Evolutionary conservation across 768 basidiomycete genomes (phyloP).

Genomic region (Russula sp.): DNA sequence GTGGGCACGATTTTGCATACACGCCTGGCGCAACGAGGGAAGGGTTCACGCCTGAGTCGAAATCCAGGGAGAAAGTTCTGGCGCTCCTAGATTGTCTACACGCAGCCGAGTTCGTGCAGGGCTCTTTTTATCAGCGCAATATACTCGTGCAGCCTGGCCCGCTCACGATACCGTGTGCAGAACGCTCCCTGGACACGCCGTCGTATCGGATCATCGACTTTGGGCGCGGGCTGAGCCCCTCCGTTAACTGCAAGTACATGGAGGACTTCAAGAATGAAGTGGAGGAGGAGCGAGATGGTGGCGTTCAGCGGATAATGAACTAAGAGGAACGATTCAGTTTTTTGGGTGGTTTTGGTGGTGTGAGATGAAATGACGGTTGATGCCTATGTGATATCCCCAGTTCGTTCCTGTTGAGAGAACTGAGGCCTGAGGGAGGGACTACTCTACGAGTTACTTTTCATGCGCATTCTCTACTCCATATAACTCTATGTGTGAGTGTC

Average conservation of each 20-base stretch:
- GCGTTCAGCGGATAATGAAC: no score
- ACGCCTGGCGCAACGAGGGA: neutral
- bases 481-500: no score
- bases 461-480: no score
- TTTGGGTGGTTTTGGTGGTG: no score
- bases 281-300: neutral
- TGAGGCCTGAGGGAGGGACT: no score
- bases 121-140: slow-evolving; percentile 38
- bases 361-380: no score
- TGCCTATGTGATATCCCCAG: no score
- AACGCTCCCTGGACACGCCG: slow-evolving; percentile 27
- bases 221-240: slow-evolving; percentile 28
- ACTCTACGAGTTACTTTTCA: no score
- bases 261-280: neutral
- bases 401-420: no score
- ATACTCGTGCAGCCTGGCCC: slow-evolving; percentile 39
- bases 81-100: slow-evolving; percentile 38
- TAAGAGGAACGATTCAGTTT: no score
- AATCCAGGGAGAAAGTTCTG: slow-evolving; percentile 23
- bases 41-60: neutral
- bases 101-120: slow-evolving; percentile 32
- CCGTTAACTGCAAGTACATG: neutral
- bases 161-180: slow-evolving; percentile 28
- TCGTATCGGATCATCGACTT: slow-evolving; percentile 48
- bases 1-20: neutral